Evolutionary conservation across 768 basidiomycete genomes (phyloP), one percentile per base, ranked within the genome.

Genomic region (Boletus sp.): DNA sequence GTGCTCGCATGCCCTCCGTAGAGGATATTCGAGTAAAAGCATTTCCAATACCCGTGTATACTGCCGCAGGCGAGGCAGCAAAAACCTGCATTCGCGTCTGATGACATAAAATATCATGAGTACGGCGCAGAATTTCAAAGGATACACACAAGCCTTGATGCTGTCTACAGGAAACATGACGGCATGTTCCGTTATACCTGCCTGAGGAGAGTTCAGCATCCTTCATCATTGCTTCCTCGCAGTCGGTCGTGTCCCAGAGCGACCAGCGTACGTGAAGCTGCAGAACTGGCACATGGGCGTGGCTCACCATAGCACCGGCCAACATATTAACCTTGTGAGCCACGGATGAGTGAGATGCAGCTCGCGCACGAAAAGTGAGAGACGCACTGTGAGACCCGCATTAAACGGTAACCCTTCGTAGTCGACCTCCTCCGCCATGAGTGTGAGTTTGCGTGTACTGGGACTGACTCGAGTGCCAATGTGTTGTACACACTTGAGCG

Each of bases 41-140:
- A 68, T 96, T 89, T 40, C 91, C 91, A 63, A 96, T 87, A 18
- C 91, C 90, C 32, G 86, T 89, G 77, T 96, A 96, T 28, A 93
- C 82, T 11, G 90, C 92, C 8, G 86, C 85, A 7, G 90, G 91
- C 14, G 90, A 90, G 9, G 92, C 80, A 40, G 92, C 84, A 66
- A 95, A 90, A 50, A 99, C 94, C 78, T 99, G 97, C 97, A 99
- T 99, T 68, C 97, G 92, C 46, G 97, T 98, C 97, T 99, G 28
- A 18, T 15, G 47, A 32, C 44, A 44, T 32, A 24, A 40, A 33
- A 15, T 8, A 36, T 58, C 46, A 62, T 61, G 52, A 63, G 56
- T 41, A 48, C 18, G 15, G n/a, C 45, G 14, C 40, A 42, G 41
- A 28, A 35, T n/a, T 5, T 28, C 36, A 28, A 47, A 28, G 52